Evolutionary conservation across 352 stramenopile species (phyloP).

Genomic region (Phytopythium chamaehyphon): DNA sequence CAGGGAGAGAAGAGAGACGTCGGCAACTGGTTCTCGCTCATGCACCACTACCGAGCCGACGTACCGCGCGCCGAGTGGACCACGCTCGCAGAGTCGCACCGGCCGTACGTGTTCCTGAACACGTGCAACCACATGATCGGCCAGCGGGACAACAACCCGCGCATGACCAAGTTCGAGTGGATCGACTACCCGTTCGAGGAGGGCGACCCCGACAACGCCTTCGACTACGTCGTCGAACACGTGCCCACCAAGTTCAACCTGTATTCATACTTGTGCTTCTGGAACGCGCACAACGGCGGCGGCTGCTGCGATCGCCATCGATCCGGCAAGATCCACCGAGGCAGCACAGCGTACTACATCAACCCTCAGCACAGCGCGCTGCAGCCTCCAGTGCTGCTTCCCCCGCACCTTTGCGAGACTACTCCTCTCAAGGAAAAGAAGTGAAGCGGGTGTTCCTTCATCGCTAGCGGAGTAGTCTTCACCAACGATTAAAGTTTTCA

Average conservation of each 20-base stretch:
- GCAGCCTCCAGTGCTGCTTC: conserved; percentile 9
- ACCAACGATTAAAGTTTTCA: too few species aligned
- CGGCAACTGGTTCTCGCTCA: conserved; percentile 85
- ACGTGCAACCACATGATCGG: conserved; percentile 90
- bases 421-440: conserved; percentile 5
- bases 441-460: too few species aligned
- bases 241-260: conserved; percentile 86
- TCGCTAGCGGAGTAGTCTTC: too few species aligned
- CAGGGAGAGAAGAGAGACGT: conserved; percentile 81
- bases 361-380: conserved; percentile 13
- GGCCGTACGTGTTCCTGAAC: conserved; percentile 81
- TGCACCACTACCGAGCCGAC: conserved; percentile 81
- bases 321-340: conserved; percentile 44
- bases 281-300: conserved; percentile 67
- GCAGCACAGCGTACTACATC: conserved; percentile 64
- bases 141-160: conserved; percentile 77
- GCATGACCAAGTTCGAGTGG: conserved; percentile 76
- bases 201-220: conserved; percentile 63
- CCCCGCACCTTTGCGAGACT: neutral
- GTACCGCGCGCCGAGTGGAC: conserved; percentile 46
- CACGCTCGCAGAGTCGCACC: conserved; percentile 30
- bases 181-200: conserved; percentile 76
- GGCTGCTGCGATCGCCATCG: conserved; percentile 69
- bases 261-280: conserved; percentile 84
- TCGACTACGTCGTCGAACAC: conserved; percentile 73